These are phyloP conservation scores for Calonectria hawksworthii DNA, from an alignment of 2,329 filamentous ascomycete genomes.

Conservation along the genomic window DNA sequence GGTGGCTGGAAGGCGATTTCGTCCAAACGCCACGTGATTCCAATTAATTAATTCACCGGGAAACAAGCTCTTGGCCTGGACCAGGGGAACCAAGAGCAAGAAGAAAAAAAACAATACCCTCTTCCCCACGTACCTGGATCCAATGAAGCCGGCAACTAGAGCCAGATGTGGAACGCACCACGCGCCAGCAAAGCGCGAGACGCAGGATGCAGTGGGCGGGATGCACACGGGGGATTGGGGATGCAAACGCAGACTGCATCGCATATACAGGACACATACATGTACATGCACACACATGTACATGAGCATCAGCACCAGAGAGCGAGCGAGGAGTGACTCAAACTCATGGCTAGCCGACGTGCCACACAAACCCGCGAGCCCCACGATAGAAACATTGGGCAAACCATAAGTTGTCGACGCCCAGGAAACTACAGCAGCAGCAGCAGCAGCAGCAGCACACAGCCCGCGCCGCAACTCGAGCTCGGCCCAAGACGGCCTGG, in stretches of 20 bases:
- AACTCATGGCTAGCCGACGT: background rate
- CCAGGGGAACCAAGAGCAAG: background rate
- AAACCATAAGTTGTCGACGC: constrained; percentile 4
- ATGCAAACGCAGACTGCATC: constrained; percentile 31
- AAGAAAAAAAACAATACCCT: background rate
- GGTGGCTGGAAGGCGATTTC: background rate
- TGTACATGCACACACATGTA: background rate
- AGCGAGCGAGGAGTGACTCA: background rate
- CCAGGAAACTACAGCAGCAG: background rate
- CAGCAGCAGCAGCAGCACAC: background rate
- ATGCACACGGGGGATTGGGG: constrained; percentile 10
- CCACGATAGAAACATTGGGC: constrained; percentile 6
- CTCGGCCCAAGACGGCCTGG: background rate
- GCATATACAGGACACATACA: constrained; percentile 11
- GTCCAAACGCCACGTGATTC: background rate
- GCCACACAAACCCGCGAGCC: background rate
- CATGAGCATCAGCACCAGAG: background rate
- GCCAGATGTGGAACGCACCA: constrained; percentile 13
- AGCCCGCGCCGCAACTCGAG: background rate
- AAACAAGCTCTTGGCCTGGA: background rate
- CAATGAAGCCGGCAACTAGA: background rate
- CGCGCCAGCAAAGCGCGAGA: constrained; percentile 10
- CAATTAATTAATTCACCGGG: constrained; percentile 3
- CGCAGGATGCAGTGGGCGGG: constrained; percentile 15
- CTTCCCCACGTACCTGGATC: background rate